Percentiles rank a stretch among this genome's conserved stretches.
Conservation (phyloP, 495 filamentous ascomycete species). For the Sphaerosporella brunnea region DNA sequence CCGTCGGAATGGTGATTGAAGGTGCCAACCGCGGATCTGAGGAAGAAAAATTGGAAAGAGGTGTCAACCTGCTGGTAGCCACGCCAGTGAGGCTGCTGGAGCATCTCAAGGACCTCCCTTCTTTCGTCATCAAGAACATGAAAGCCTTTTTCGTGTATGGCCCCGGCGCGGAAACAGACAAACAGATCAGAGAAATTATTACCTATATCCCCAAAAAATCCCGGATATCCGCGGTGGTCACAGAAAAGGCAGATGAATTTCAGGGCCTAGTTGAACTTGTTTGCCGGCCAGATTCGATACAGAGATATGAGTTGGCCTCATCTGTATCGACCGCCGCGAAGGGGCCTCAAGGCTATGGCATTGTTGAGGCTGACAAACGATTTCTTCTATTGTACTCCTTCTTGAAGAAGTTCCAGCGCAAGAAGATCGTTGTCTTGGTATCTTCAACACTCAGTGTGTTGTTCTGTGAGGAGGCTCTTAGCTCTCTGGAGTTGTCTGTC, state of each 20-base stretch:
- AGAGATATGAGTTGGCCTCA: neutral
- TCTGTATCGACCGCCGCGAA: neutral
- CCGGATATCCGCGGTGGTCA: constrained; percentile 3
- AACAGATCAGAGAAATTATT: constrained; percentile 12
- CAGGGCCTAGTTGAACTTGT: constrained; percentile 1
- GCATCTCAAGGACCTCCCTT: constrained; percentile 15
- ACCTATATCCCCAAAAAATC: constrained; percentile 15
- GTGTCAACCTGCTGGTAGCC: constrained; percentile 22
- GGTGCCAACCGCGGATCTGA: constrained; percentile 20
- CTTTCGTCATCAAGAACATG: constrained; percentile 17
- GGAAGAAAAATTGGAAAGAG: constrained; percentile 18
- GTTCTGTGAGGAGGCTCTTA: constrained; percentile 13
- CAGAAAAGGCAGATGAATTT: constrained; percentile 13
- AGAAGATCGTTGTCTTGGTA: constrained; percentile 17
- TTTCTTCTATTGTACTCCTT: constrained; percentile 22
- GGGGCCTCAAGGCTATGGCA: constrained; percentile 18
- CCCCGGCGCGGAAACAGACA: constrained; percentile 2
- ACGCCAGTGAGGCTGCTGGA: constrained; percentile 18
- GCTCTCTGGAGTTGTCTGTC: constrained; percentile 10
- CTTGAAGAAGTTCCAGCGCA: constrained; percentile 23
- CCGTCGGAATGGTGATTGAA: constrained; percentile 18
- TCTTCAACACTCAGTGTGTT: constrained; percentile 19
- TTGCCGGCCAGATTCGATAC: constrained; percentile 6
- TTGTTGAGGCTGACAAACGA: constrained; percentile 19
- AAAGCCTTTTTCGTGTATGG: constrained; percentile 17